Base-by-base conservation (phyloP, 2,329 filamentous ascomycete species). In the Diaporthe capsici region DNA sequence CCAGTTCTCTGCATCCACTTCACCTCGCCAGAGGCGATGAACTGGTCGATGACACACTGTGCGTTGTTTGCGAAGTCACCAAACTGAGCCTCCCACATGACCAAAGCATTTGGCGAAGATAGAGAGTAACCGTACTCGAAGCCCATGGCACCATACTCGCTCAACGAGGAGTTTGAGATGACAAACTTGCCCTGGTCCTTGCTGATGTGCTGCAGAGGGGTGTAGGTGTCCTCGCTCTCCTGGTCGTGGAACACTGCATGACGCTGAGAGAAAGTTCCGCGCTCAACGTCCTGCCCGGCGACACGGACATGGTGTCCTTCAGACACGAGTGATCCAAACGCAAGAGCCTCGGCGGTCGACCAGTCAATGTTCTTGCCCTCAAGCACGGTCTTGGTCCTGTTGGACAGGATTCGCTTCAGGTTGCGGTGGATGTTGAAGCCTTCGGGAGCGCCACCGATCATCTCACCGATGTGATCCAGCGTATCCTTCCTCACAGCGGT, bases 31-130 rank as follows among this genome's bases (percentile, higher is more conserved):
- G 97, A 98, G 70, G 97, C 96, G 81, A 99, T 93, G 87, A 99
- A 99, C 87, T 99, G 97, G 85, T 99, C 97, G 82, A 99, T 97
- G 86, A 99, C 97, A 85, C 95, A 98, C 87, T 99, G 97, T 58
- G 97, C 96, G 83, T 98, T 99, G 91, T 99, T 99, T 90, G 97
- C 97, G 82, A 99, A 99, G 86, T 99, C 97, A 89, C 97, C 97
- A 82, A 99, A 99, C 86, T 99, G 97, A 51, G 97, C 97, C 88
- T 99, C 97, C 97, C 97, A 99, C 92, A 99, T 98, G 81, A 99
- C 96, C 37, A 99, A 92, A 51, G 97, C 96, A 83, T 98, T 98
- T 75, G 97, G 97, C 42, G 97, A 98, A 39, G 96, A 98, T 77
- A 99, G 88, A 4, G 97, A 99, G 89, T 99, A 99, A 77, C 97